These are phyloP conservation scores for Boeremia exigua DNA, from an alignment of 2,329 filamentous ascomycete species.

Conservation along the genomic window DNA sequence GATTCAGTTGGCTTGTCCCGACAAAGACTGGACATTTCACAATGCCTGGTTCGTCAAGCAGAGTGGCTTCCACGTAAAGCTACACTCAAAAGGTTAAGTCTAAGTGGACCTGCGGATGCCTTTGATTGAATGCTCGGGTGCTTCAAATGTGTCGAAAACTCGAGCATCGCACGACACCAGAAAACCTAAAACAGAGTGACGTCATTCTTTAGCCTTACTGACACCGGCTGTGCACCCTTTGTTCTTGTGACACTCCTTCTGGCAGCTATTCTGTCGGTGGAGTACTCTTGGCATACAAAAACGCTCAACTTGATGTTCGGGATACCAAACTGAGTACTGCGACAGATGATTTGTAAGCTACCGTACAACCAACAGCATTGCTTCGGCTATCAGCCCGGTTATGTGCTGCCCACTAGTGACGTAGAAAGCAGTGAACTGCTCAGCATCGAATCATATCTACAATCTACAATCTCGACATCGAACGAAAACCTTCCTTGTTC, in stretches of 20 bases:
- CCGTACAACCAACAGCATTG: not conserved
- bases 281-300: no score
- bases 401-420: not conserved
- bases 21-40: slow-evolving; percentile 16
- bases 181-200: no score
- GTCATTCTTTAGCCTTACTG: no score
- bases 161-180: no score
- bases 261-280: no score
- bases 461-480: not conserved
- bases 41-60: slow-evolving; percentile 26
- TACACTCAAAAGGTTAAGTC: not conserved
- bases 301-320: not conserved
- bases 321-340: not conserved
- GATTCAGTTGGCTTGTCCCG: slow-evolving; percentile 10
- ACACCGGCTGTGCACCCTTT: no score
- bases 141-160: not conserved
- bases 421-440: not conserved
- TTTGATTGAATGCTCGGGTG: not conserved
- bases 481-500: not conserved
- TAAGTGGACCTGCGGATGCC: not conserved
- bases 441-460: not conserved
- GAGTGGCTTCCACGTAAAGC: slow-evolving; percentile 11
- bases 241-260: no score
- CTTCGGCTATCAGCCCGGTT: slow-evolving; percentile 1
- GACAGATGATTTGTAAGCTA: not conserved